Evolutionary conservation across 805 yeast genomes (phyloP).

Genomic region (Lipomyces sp.): DNA sequence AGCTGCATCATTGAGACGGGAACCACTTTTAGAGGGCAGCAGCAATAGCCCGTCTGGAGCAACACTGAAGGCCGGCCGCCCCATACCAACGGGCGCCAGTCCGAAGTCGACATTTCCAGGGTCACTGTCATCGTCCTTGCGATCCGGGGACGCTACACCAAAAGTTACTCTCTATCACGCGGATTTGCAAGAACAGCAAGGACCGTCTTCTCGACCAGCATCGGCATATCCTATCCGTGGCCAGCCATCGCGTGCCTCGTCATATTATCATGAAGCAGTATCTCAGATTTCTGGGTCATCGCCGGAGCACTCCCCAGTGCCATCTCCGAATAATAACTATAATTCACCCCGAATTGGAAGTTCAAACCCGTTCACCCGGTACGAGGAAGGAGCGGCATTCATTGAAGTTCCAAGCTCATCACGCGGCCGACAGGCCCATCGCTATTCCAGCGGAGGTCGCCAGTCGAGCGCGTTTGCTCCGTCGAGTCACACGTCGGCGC

Average conservation of each 20-base stretch:
- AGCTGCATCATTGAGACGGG: conserved; percentile 1
- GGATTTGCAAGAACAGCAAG: too few species aligned
- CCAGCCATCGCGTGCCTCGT: conserved; percentile 8
- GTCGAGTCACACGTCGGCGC: conserved; percentile 25
- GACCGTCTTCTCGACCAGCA: too few species aligned
- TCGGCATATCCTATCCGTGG: too few species aligned
- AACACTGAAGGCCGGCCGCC: background rate
- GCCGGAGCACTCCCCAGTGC: conserved; percentile 6
- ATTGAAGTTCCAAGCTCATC: conserved; percentile 6
- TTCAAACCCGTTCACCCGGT: conserved; percentile 17
- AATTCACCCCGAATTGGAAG: conserved; percentile 2
- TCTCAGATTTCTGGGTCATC: conserved; percentile 12
- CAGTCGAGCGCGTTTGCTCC: conserved; percentile 21
- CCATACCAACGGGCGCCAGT: background rate
- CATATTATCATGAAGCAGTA: conserved; percentile 16
- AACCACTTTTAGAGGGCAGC: background rate
- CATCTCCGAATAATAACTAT: background rate
- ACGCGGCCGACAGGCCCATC: conserved; percentile 16
- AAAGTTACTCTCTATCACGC: too few species aligned
- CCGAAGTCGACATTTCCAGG: background rate
- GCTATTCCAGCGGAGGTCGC: conserved; percentile 2
- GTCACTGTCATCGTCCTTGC: background rate
- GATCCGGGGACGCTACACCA: too few species aligned
- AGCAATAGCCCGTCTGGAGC: background rate
- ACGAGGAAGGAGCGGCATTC: background rate